phyloP scores from a whole-genome alignment of 2,329 filamentous ascomycete species.

The Beauveria asiatica region DNA sequence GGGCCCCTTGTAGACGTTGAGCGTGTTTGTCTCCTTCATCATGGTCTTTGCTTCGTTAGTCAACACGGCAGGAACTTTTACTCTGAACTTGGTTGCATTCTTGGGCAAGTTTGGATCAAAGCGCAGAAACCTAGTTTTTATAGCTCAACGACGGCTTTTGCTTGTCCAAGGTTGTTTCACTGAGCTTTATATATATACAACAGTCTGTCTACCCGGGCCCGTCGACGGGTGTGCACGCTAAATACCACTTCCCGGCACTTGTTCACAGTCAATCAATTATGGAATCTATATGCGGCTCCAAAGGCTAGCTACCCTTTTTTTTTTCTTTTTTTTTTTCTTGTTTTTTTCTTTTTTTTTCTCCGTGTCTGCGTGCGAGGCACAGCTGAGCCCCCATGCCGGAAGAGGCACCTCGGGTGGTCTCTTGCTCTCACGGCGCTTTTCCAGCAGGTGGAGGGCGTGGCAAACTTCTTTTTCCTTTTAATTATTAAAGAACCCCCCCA shows the following conservation, averaged over 20 bases:
- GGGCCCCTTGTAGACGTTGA: constrained; percentile 50
- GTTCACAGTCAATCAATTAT: neutral
- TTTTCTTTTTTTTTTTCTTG: neutral
- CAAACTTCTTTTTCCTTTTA: too few relatives aligned
- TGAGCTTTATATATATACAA: neutral
- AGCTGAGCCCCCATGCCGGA: neutral
- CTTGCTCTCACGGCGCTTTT: neutral
- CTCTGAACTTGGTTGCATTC: neutral
- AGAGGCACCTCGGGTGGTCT: neutral
- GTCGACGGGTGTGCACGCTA: too few relatives aligned
- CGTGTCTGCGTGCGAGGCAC: neutral
- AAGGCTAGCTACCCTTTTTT: neutral
- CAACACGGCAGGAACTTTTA: neutral
- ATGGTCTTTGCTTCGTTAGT: neutral
- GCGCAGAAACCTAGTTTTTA: neutral
- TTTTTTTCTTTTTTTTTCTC: neutral
- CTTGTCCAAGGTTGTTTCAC: neutral
- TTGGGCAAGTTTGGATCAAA: neutral
- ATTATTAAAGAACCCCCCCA: too few relatives aligned
- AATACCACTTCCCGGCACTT: neutral
- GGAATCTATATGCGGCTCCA: neutral
- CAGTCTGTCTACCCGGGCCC: too few relatives aligned
- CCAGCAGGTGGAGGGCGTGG: too few relatives aligned
- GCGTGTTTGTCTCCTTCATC: constrained; percentile 17
- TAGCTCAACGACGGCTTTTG: neutral